Evolutionary conservation across 78 protist species (phyloP).

Genomic region (Dictyostelium citrinum): DNA sequence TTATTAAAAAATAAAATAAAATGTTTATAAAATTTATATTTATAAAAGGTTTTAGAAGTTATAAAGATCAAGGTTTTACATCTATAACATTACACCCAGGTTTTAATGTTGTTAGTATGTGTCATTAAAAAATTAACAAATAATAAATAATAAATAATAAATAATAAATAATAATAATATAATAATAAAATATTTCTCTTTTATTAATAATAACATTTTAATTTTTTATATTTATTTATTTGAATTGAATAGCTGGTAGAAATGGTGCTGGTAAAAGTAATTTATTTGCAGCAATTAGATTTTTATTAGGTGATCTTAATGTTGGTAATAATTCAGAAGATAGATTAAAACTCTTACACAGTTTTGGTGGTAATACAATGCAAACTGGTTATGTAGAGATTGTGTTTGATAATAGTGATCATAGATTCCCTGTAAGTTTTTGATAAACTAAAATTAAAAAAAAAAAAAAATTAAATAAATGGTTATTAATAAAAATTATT

Average conservation of each 20-base stretch:
- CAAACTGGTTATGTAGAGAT: conserved; percentile 96
- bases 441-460: neutral
- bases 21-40: conserved; percentile 46
- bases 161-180: neutral
- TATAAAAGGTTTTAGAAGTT: conserved; percentile 80
- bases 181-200: neutral
- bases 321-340: conserved; percentile 17
- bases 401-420: conserved; percentile 95
- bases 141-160: too few relatives aligned
- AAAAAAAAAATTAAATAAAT: neutral
- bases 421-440: conserved; percentile 90
- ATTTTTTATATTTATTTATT: neutral
- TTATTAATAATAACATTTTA: conserved; percentile 7
- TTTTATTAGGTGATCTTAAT: conserved; percentile 20
- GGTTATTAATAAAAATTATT: neutral
- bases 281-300: conserved; percentile 83
- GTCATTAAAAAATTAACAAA: too few relatives aligned
- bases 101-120: conserved; percentile 86
- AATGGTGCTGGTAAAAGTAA: conserved; percentile 92
- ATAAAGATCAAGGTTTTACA: conserved; percentile 67
- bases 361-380: conserved; percentile 66
- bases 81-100: conserved; percentile 38
- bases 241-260: conserved; percentile 74
- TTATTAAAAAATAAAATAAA: neutral
- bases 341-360: neutral